A percentile compares a stretch with the other conserved stretches of the same genome.
These are phyloP conservation scores for Phytophthora macrochlamydospora DNA, from an alignment of 352 stramenopile genomes.

Conservation along the genomic window DNA sequence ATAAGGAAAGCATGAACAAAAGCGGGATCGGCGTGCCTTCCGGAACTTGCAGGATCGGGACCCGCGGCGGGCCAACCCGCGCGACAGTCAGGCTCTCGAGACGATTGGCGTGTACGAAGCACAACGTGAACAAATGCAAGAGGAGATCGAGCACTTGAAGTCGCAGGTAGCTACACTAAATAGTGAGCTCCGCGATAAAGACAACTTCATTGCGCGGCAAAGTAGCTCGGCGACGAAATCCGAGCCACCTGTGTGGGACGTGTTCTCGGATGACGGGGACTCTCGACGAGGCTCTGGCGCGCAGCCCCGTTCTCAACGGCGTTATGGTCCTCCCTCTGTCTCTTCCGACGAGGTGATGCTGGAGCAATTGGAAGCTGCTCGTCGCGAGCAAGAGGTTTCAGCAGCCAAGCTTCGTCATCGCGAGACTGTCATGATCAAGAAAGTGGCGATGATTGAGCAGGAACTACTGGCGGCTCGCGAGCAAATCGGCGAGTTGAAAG, in stretches of 20 bases:
- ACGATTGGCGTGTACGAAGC: conserved; percentile 73
- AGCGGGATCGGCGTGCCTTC: conserved; percentile 63
- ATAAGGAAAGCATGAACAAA: conserved; percentile 75
- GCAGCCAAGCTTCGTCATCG: conserved; percentile 64
- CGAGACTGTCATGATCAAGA: conserved; percentile 78
- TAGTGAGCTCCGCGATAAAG: conserved; percentile 78
- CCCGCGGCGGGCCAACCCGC: conserved; percentile 52
- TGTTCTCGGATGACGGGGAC: conserved; percentile 11
- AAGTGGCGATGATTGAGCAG: conserved; percentile 75
- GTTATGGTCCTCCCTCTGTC: conserved; percentile 24
- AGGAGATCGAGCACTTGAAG: conserved; percentile 74
- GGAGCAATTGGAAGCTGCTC: conserved; percentile 72
- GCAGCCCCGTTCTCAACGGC: conserved; percentile 4
- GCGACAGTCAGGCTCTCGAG: conserved; percentile 73
- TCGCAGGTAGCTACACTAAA: conserved; percentile 65
- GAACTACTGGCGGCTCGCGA: conserved; percentile 68
- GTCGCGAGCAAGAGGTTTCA: conserved; percentile 73
- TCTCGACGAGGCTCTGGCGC: conserved; percentile 8
- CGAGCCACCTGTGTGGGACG: conserved; percentile 38
- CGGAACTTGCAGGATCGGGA: conserved; percentile 71
- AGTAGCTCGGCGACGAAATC: conserved; percentile 19
- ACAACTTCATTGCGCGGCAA: conserved; percentile 67
- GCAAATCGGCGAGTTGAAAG: conserved; percentile 71
- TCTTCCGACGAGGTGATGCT: conserved; percentile 75
- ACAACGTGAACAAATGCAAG: conserved; percentile 72